Conservation (phyloP, 306 rosid species). For the Fragaria nilgerrensis region DNA sequence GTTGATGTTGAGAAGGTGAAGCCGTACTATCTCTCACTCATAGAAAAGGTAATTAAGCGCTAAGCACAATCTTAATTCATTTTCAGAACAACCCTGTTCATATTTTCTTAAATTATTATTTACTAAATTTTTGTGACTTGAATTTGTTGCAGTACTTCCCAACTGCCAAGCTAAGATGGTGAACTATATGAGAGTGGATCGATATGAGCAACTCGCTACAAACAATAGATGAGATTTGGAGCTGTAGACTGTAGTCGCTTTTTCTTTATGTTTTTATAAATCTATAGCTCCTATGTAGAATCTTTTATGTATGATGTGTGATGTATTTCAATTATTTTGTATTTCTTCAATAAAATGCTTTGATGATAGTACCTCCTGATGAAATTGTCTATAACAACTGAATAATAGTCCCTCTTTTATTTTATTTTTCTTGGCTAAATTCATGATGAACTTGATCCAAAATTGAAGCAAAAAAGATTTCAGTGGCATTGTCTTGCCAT, state of each 20-base stretch:
- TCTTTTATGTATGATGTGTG: neutral
- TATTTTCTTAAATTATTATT: neutral
- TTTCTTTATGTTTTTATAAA: neutral
- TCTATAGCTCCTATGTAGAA: neutral
- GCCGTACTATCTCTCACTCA: constrained; percentile 74
- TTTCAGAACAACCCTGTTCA: neutral
- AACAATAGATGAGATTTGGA: constrained; percentile 2
- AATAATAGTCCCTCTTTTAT: neutral
- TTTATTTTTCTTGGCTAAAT: neutral
- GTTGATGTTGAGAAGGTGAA: constrained; percentile 66
- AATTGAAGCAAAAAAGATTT: no score
- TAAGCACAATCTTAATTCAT: neutral
- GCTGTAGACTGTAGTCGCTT: constrained; percentile 17
- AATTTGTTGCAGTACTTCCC: constrained; percentile 67
- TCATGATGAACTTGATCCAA: neutral
- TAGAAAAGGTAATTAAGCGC: constrained; percentile 50
- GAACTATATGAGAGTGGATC: constrained; percentile 23
- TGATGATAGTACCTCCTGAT: neutral
- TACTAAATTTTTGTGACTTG: neutral
- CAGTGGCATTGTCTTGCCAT: no score
- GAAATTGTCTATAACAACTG: neutral
- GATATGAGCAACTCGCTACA: neutral
- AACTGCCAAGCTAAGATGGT: constrained; percentile 65
- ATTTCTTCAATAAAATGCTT: constrained; percentile 6
- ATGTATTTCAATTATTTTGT: neutral